phyloP scores from a whole-genome alignment of 1,284 basidiomycete genomes.

The Testicularia cyperi region DNA sequence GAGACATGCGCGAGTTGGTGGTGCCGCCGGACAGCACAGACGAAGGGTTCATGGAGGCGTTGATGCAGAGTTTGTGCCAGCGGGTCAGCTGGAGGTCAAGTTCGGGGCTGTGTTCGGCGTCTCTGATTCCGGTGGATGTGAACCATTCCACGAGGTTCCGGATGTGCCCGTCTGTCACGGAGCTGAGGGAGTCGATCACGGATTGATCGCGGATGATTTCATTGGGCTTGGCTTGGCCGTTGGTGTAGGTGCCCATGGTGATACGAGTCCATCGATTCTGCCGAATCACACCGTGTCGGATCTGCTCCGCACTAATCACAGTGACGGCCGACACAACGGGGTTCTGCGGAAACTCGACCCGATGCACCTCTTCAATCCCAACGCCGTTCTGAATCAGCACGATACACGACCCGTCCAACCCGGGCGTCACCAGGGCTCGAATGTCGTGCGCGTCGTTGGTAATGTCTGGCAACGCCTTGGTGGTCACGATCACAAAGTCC shows the following conservation, averaged over 20 bases:
- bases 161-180: conserved; percentile 12
- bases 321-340: conserved; percentile 62
- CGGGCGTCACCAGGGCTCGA: conserved; percentile 47
- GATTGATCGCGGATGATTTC: conserved; percentile 10
- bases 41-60: conserved; percentile 62
- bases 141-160: conserved; percentile 53
- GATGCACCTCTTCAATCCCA: conserved; percentile 62
- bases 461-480: conserved; percentile 62
- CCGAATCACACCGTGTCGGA: conserved; percentile 57
- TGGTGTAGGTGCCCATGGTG: conserved; percentile 61
- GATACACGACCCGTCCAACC: conserved; percentile 42
- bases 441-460: conserved; percentile 61
- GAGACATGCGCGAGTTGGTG: conserved; percentile 60
- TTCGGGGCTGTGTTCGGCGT: conserved; percentile 61
- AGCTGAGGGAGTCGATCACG: conserved; percentile 8
- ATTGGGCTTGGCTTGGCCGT: conserved; percentile 36
- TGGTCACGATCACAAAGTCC: conserved; percentile 63
- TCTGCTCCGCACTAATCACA: conserved; percentile 62
- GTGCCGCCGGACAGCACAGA: conserved; percentile 62
- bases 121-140: conserved; percentile 59
- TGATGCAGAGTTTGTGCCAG: conserved; percentile 64
- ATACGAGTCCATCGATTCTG: conserved; percentile 64
- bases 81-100: conserved; percentile 61
- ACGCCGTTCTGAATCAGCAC: conserved; percentile 64
- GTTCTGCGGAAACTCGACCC: conserved; percentile 55